Conservation (phyloP, 805 yeast species). For the Kodamaea jinghongensis region DNA sequence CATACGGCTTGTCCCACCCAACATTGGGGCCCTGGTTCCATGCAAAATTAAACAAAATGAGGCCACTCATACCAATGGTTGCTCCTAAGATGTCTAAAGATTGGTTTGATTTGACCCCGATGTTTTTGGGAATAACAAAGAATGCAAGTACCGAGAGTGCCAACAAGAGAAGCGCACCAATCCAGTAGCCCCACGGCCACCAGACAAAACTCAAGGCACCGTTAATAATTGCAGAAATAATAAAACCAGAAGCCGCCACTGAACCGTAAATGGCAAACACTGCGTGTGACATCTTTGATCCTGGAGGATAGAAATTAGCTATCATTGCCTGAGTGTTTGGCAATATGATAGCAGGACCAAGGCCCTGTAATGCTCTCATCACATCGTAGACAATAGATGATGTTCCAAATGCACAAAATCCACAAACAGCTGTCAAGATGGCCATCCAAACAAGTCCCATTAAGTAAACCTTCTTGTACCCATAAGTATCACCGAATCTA, state of each 20-base stretch:
- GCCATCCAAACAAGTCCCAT: constrained; percentile 25
- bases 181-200: constrained; percentile 39
- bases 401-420: constrained; percentile 25
- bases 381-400: constrained; percentile 26
- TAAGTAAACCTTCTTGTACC: constrained; percentile 29
- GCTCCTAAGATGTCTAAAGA: constrained; percentile 28
- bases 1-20: constrained; percentile 19
- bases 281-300: constrained; percentile 16
- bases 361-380: constrained; percentile 32
- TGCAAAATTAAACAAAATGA: constrained; percentile 18
- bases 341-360: constrained; percentile 34
- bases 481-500: constrained; percentile 34
- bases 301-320: constrained; percentile 29
- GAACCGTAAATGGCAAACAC: constrained; percentile 32
- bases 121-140: constrained; percentile 28
- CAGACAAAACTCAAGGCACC: constrained; percentile 27
- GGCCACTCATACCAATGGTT: constrained; percentile 13
- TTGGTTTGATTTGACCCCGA: constrained; percentile 18
- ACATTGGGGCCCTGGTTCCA: constrained; percentile 21
- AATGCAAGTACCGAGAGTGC: constrained; percentile 16
- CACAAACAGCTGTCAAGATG: constrained; percentile 22
- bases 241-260: constrained; percentile 34
- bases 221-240: constrained; percentile 27
- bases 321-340: constrained; percentile 34
- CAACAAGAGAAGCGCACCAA: constrained; percentile 20